Evolutionary conservation across 176 grass and related monocot genomes (phyloP).

Genomic region (Alloteropsis semialata): DNA sequence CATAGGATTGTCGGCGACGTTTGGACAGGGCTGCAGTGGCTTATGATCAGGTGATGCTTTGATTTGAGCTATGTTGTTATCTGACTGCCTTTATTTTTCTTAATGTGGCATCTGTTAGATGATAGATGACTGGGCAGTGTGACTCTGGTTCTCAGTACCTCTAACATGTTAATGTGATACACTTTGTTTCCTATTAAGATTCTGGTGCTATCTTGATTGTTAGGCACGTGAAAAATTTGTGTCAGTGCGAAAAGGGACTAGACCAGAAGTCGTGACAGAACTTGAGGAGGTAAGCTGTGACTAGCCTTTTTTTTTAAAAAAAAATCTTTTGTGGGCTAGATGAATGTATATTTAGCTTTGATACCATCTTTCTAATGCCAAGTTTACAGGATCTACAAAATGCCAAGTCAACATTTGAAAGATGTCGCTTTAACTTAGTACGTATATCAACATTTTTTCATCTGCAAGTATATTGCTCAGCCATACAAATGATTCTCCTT

Average conservation of each 20-base stretch:
- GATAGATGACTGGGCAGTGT: no score
- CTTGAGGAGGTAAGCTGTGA: slow-evolving; percentile 69
- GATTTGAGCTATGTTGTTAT: slow-evolving; percentile 17
- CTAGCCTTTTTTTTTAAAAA: background rate
- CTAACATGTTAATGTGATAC: slow-evolving; percentile 14
- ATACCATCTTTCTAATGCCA: slow-evolving; percentile 22
- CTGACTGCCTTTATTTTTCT: slow-evolving; percentile 18
- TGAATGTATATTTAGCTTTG: slow-evolving; percentile 23
- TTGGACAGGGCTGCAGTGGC: slow-evolving; percentile 90
- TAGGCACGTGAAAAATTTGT: slow-evolving; percentile 97
- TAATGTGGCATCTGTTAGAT: no score
- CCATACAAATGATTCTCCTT: slow-evolving; percentile 19
- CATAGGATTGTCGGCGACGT: slow-evolving; percentile 76
- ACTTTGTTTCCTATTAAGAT: slow-evolving; percentile 2
- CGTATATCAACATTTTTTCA: slow-evolving; percentile 43
- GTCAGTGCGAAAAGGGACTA: slow-evolving; percentile 84
- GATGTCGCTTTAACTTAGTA: slow-evolving; percentile 96
- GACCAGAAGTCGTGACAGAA: slow-evolving; percentile 70
- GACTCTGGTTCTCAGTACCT: slow-evolving; percentile 7
- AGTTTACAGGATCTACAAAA: slow-evolving; percentile 83
- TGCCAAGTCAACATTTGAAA: slow-evolving; percentile 87
- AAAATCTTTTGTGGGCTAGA: background rate
- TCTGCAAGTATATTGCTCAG: slow-evolving; percentile 30
- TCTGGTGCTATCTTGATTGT: slow-evolving; percentile 32
- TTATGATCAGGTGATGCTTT: slow-evolving; percentile 84